Evolutionary conservation across 768 basidiomycete species (phyloP).

Genomic region (Hericium rajendrae): DNA sequence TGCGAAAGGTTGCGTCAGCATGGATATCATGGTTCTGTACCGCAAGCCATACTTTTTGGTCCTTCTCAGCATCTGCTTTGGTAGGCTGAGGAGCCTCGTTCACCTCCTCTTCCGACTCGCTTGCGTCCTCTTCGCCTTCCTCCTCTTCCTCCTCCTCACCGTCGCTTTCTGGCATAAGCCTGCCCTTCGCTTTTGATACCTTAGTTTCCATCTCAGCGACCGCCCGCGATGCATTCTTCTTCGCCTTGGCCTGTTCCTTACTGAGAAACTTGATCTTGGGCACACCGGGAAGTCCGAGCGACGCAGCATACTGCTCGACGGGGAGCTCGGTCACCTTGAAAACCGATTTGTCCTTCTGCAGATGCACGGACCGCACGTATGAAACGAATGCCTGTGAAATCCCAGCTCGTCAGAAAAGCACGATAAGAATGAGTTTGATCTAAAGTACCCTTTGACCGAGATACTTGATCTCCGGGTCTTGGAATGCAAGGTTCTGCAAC

Average conservation of each 20-base stretch:
- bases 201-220: conserved; percentile 14
- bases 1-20: neutral
- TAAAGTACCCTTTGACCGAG: conserved; percentile 78
- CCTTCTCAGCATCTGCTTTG: neutral
- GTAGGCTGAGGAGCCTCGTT: neutral
- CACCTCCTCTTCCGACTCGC: neutral
- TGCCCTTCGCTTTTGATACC: neutral
- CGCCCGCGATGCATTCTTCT: conserved; percentile 62
- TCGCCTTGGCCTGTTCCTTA: conserved; percentile 57
- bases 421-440: neutral
- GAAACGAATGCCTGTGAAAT: conserved; percentile 79
- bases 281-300: conserved; percentile 86
- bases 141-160: conserved; percentile 22
- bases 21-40: neutral
- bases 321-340: conserved; percentile 84
- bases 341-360: conserved; percentile 90
- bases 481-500: conserved; percentile 86
- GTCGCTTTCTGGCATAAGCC: neutral
- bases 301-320: conserved; percentile 74
- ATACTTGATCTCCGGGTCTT: conserved; percentile 95
- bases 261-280: conserved; percentile 89
- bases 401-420: neutral
- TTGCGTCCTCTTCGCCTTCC: neutral
- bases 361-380: conserved; percentile 83
- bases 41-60: neutral